Base-by-base conservation (phyloP, 495 filamentous ascomycete species). In the Penicillium odoratum region DNA sequence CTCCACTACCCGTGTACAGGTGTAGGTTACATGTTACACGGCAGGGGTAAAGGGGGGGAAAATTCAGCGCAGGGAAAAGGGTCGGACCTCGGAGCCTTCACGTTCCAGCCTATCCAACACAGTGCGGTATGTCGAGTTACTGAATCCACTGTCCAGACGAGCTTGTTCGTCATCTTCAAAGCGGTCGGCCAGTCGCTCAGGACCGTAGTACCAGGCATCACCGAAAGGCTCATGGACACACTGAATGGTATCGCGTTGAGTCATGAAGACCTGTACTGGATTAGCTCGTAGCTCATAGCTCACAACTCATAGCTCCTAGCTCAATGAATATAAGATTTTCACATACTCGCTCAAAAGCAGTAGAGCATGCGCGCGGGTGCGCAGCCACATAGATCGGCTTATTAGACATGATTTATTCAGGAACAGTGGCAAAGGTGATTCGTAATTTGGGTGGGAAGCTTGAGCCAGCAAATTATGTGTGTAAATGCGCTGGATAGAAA, bases 211-310 rank as follows among this genome's bases (percentile, higher is more conserved):
- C 73, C 91, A 98, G 55, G 92, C 90, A 69, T 98, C 94, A 15
- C 94, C 94, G 64, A 97, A 97, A 1, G 94, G 94, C 71, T 98
- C 94, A 69, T 98, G 94, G 61, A 93, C 74, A 70, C 91, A 96
- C 60, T 84, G 76, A 30, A 98, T 81, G 26, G 79, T 87, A 59
- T 93, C 88, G 28, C 79, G 78, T 57, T 89, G 86, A 59, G 93
- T 97, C 94, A 98, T 97, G 70, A 98, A 97, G 58, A 97, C 90
- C 91, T 96, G 59, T 11, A 49, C 8, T 25, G 2, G 8, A 43
- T 64, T 18, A 62, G 60, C 29, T 33, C 42, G 21, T 25, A 15
- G 7, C 26, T 34, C 25, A 50, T 43, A 29, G 38, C 5, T 10
- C 21, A 21, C 21, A 21, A 2, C 21, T 21, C 1, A 21, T 21